phyloP scores from a whole-genome alignment of 2,329 filamentous ascomycete genomes.

The Cercospora beticola region DNA sequence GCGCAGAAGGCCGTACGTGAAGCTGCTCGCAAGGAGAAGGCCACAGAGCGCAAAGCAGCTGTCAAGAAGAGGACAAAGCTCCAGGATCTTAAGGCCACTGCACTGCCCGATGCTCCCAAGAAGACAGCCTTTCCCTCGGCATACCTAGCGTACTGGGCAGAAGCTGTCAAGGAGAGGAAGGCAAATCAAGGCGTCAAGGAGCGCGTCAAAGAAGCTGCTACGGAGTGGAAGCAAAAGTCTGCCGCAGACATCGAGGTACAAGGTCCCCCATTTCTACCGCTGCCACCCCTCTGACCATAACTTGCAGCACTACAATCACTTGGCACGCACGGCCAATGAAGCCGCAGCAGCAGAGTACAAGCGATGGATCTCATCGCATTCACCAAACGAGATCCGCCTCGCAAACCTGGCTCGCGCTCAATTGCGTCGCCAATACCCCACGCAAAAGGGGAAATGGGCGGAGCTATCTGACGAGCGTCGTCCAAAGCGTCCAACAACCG shows the following conservation, averaged over 20 bases:
- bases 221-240: constrained; percentile 50
- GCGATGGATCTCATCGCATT: constrained; percentile 56
- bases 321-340: constrained; percentile 49
- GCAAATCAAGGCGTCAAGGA: constrained; percentile 34
- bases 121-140: constrained; percentile 17
- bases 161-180: constrained; percentile 23
- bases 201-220: constrained; percentile 37
- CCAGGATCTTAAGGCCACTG: constrained; percentile 39
- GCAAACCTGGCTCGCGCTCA: constrained; percentile 59
- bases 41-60: constrained; percentile 14
- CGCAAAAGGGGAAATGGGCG: constrained; percentile 21
- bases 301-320: constrained; percentile 54
- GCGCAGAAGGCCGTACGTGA: constrained; percentile 26
- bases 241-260: constrained; percentile 48
- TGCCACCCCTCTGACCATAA: constrained; percentile 3
- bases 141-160: constrained; percentile 34
- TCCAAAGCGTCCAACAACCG: constrained; percentile 45
- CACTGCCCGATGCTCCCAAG: constrained; percentile 39
- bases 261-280: not conserved
- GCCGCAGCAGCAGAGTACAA: constrained; percentile 48
- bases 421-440: constrained; percentile 32
- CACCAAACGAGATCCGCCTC: constrained; percentile 56
- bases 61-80: constrained; percentile 33
- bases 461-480: constrained; percentile 57
- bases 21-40: constrained; percentile 14